These are phyloP conservation scores for Aspergillus texensis DNA, from an alignment of 2,329 filamentous ascomycete species.

Conservation along the genomic window DNA sequence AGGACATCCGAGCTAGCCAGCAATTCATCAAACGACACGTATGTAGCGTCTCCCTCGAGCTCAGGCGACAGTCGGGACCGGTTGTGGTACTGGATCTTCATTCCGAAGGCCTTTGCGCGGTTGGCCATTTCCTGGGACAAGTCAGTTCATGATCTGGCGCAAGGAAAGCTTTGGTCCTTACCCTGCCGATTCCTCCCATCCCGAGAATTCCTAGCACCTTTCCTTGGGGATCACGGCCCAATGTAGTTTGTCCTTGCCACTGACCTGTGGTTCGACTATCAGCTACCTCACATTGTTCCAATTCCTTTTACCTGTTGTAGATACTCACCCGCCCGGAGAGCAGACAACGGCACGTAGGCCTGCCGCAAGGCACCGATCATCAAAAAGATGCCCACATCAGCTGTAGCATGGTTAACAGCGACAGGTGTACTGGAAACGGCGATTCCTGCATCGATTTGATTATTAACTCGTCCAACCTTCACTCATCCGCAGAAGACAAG, in stretches of 20 bases:
- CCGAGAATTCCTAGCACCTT: constrained; percentile 51
- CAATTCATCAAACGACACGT: constrained; percentile 50
- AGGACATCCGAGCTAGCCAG: constrained; percentile 51
- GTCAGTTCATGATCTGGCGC: background rate
- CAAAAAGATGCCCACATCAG: constrained; percentile 51
- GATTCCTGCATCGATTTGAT: constrained; percentile 30
- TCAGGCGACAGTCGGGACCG: constrained; percentile 44
- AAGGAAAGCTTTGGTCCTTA: constrained; percentile 26
- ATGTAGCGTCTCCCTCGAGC: constrained; percentile 45
- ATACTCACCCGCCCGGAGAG: constrained; percentile 43
- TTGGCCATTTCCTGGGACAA: constrained; percentile 45
- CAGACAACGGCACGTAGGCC: constrained; percentile 44
- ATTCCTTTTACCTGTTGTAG: background rate
- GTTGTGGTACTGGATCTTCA: constrained; percentile 53
- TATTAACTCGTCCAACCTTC: background rate
- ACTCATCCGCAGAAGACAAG: background rate
- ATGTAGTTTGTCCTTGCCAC: constrained; percentile 45
- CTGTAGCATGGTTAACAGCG: constrained; percentile 51
- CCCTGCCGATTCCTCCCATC: constrained; percentile 52
- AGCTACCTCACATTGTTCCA: background rate
- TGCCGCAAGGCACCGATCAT: constrained; percentile 52
- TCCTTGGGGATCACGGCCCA: constrained; percentile 50
- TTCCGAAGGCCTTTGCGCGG: constrained; percentile 49
- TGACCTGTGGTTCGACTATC: constrained; percentile 29
- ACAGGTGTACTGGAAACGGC: constrained; percentile 49